Evolutionary conservation across 2,329 filamentous ascomycete species (phyloP), one percentile per base, ranked within the genome.

Genomic region (Fusarium guadeloupense): DNA sequence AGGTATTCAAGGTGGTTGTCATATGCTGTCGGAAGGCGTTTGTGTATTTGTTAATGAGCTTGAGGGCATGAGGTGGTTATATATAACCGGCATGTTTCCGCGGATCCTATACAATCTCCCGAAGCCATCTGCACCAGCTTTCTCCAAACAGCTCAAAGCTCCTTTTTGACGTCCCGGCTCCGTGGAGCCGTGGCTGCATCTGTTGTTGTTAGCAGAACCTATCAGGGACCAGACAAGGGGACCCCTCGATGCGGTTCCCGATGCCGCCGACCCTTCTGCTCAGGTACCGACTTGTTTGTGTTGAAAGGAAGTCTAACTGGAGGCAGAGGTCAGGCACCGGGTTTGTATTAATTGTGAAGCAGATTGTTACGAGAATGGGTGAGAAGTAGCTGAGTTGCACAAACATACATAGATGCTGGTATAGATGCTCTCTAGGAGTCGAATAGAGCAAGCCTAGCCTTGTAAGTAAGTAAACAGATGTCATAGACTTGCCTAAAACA

Each of bases 1-100:
- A 21, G 30, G 13, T 28, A 13, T 30, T 12, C 13, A 6, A n/a
- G 6, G 17, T 28, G 43, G 31, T 14, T 55, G 17, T 23, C 5
- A 14, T 9, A 28, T 39, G 31, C 21, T 47, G 21, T 28, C 37
- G 9, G 25, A 34, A 39, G 43, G 31, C n/a, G 14, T 21, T 21
- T 28, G 10, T 33, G n/a, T n/a, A n/a, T n/a, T 12, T 9, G 19
- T 34, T 7, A 10, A 17, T 40, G n/a, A 25, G 6, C 25, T 46
- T 19, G 16, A 31, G 16, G 41, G 13, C 21, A 59, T 30, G 17
- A 37, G 33, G 45, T 30, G 35, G 52, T 47, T 38, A 54, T 26
- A 28, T 23, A 62, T 38, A 54, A 64, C 47, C 54, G 63, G 63
- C 44, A 67, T 62, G 54, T 67, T 59, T 64, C 63, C 60, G 57